Base-by-base conservation (phyloP, 129 eudicot species). In the Chrysanthemum seticuspe region DNA sequence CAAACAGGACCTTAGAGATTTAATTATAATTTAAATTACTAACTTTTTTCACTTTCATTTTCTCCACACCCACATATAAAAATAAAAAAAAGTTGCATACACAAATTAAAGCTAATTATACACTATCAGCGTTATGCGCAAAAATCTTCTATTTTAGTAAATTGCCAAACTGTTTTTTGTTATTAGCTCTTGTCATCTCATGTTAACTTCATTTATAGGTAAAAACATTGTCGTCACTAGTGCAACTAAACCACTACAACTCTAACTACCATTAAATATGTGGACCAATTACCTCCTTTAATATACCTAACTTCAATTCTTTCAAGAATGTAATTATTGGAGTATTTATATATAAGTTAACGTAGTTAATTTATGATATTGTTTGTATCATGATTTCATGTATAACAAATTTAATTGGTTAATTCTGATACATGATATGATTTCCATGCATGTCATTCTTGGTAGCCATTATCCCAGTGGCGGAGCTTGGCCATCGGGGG, bases 161-260 rank as follows among this genome's bases (percentile, higher is more conserved):
- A 31, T 31, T 31, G 36, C 6, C 36, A 31, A 5, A 4, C 36
- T 31, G 36, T 31, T 31, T 31, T 31, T 31, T 0, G 36, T 5
- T 31, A 31, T 59, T 49, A 60, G 61, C 54, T 50, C 18, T 60
- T 76, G 75, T 18, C 75, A 50, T 19, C 21, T 71, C 27, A 21
- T 54, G 54, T 40, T 68, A 31, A 55, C 44, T 70, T 77, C 15
- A 77, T 19, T 11, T 14, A 61, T 49, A 48, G 51, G 31, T 31
- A 23, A 62, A 76, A 23, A 9, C 65, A 52, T 62, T 52, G 60
- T 40, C 50, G 58, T 70, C 76, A 71, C 34, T 11, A 70, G 47
- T 78, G 16, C 73, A 78, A 73, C 82, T 78, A 78, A 71, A 78
- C 77, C 82, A 78, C 77, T 65, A 71, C 59, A 44, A 63, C 7